phyloP scores from a whole-genome alignment of 768 basidiomycete species.

The Cantharellus cinnabarinus region DNA sequence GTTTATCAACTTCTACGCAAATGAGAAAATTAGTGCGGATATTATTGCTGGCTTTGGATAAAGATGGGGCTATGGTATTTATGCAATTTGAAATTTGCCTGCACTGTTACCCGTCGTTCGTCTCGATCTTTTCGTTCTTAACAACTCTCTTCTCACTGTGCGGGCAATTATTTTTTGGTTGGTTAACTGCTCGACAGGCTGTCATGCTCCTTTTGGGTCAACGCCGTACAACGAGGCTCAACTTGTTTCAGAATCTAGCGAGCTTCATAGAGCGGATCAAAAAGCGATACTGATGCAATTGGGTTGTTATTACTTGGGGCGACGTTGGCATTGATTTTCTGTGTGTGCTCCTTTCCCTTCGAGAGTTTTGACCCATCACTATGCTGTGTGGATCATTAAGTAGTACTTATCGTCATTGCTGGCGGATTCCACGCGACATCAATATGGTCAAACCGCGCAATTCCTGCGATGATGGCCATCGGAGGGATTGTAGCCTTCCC shows the following conservation, averaged over 20 bases:
- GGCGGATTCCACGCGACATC: conserved; percentile 1
- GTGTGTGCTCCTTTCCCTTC: not conserved
- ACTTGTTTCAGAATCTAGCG: not conserved
- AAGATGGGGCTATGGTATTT: conserved; percentile 5
- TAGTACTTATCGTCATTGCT: not conserved
- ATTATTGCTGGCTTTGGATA: conserved; percentile 3
- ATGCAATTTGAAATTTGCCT: conserved; percentile 4
- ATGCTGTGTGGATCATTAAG: not conserved
- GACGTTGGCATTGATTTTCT: conserved; percentile 2
- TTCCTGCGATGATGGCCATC: conserved; percentile 5
- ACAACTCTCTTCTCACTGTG: not conserved
- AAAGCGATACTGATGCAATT: conserved; percentile 1
- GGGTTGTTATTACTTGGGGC: conserved; percentile 3
- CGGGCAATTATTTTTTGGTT: too few species aligned
- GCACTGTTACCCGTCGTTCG: conserved; percentile 1
- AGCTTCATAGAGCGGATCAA: not conserved
- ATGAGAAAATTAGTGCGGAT: not conserved
- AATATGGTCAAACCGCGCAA: conserved; percentile 2
- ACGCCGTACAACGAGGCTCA: conserved; percentile 1
- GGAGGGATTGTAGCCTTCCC: conserved; percentile 3
- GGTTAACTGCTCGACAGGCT: not conserved
- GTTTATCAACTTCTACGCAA: conserved; percentile 6
- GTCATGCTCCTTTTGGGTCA: conserved; percentile 2
- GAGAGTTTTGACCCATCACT: not conserved
- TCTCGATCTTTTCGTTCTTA: not conserved